These are phyloP conservation scores for Artomyces pyxidatus DNA, from an alignment of 768 basidiomycete genomes.

Conservation along the genomic window DNA sequence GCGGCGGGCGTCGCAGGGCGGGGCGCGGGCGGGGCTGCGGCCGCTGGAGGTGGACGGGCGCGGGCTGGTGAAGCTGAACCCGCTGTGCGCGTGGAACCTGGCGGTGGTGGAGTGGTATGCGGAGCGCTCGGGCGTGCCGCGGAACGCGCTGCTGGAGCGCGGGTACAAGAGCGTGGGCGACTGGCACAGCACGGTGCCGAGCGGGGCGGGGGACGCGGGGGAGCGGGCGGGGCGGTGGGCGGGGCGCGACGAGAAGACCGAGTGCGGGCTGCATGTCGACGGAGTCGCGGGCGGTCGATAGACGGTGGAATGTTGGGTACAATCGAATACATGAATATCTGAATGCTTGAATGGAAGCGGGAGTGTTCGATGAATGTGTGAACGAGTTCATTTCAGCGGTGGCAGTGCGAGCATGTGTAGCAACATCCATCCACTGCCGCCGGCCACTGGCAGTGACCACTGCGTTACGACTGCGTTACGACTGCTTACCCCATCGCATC, in stretches of 20 bases:
- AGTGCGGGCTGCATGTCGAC: constrained; percentile 93
- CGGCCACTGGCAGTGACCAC: too few relatives aligned
- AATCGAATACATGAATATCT: neutral
- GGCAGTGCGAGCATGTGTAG: too few relatives aligned
- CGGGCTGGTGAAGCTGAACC: constrained; percentile 91
- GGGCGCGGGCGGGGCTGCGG: constrained; percentile 70
- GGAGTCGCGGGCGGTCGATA: too few relatives aligned
- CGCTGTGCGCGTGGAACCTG: constrained; percentile 86
- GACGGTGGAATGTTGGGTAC: neutral
- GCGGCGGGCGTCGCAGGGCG: constrained; percentile 87
- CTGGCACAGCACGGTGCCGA: constrained; percentile 89
- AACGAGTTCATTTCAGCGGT: too few relatives aligned
- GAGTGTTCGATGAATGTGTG: too few relatives aligned
- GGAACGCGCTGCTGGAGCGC: constrained; percentile 79
- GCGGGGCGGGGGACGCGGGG: constrained; percentile 54
- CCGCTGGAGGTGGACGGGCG: constrained; percentile 89
- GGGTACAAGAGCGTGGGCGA: constrained; percentile 96
- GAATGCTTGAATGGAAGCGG: too few relatives aligned
- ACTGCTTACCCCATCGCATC: too few relatives aligned
- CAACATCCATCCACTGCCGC: too few relatives aligned
- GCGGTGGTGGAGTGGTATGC: constrained; percentile 78
- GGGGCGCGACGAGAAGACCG: constrained; percentile 76
- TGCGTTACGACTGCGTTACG: too few relatives aligned
- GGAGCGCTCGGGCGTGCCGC: constrained; percentile 72
- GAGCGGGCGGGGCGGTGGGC: constrained; percentile 94